These are phyloP conservation scores for Streptanthus diversifolius DNA, from an alignment of 345 rosid species.

Conservation along the genomic window DNA sequence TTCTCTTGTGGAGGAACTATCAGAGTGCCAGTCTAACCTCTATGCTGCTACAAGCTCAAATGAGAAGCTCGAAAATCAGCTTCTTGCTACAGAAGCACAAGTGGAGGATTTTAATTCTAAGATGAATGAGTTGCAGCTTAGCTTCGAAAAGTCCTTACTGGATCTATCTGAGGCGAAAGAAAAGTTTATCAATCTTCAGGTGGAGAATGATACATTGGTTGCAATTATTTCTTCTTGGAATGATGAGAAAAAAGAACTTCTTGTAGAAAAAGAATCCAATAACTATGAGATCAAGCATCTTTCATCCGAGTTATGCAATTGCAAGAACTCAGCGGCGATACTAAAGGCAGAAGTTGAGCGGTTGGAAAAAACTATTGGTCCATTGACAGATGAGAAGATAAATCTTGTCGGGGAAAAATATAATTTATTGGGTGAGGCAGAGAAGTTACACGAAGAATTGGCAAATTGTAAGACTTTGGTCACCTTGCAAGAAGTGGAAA, in stretches of 20 bases:
- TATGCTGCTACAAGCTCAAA: constrained; percentile 37
- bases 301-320: constrained; percentile 46
- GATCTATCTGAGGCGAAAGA: constrained; percentile 54
- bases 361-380: constrained; percentile 44
- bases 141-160: constrained; percentile 48
- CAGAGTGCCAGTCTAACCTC: constrained; percentile 56
- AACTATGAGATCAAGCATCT: constrained; percentile 50
- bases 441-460: constrained; percentile 51
- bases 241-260: constrained; percentile 49
- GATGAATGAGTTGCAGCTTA: constrained; percentile 54
- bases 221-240: constrained; percentile 40
- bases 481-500: constrained; percentile 54
- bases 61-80: constrained; percentile 48
- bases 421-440: constrained; percentile 40
- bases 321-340: constrained; percentile 39
- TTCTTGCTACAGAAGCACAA: constrained; percentile 46
- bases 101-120: constrained; percentile 51
- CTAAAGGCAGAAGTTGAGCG: constrained; percentile 56
- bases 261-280: constrained; percentile 45
- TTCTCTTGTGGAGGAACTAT: constrained; percentile 51
- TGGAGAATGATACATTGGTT: constrained; percentile 58
- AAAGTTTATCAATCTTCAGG: constrained; percentile 43
- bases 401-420: constrained; percentile 46
- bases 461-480: constrained; percentile 49
- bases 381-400: constrained; percentile 47